Evolutionary conservation across 352 stramenopile genomes (phyloP).

Genomic region (Pythium chondricola): DNA sequence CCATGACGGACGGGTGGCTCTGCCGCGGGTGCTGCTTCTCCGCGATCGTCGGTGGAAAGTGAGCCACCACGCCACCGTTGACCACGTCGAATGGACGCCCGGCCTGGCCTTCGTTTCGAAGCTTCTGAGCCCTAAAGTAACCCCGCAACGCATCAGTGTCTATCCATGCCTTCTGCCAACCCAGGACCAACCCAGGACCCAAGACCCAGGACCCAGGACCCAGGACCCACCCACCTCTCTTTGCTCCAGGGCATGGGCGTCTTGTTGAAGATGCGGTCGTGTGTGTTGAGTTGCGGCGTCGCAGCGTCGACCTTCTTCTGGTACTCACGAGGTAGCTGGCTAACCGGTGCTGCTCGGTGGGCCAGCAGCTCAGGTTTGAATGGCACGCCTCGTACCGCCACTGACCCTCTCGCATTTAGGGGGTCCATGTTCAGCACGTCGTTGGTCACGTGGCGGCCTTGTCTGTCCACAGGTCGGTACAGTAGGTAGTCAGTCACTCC

Average conservation of each 20-base stretch:
- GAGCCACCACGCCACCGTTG: slow-evolving; percentile 43
- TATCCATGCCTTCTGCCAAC: too few species aligned
- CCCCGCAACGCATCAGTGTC: too few species aligned
- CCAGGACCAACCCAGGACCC: not conserved
- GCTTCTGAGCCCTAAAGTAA: too few species aligned
- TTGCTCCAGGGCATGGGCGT: slow-evolving; percentile 45
- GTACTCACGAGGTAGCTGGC: slow-evolving; percentile 37
- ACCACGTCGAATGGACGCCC: slow-evolving; percentile 64
- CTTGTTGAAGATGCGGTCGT: slow-evolving; percentile 69
- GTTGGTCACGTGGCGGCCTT: slow-evolving; percentile 42
- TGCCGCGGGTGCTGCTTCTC: slow-evolving; percentile 68
- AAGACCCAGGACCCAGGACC: not conserved
- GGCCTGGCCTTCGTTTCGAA: slow-evolving; percentile 61
- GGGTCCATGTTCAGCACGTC: slow-evolving; percentile 34
- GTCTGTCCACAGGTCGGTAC: slow-evolving; percentile 19
- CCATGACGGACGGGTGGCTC: slow-evolving; percentile 51
- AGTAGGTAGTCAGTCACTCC: not conserved
- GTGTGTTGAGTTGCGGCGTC: slow-evolving; percentile 38
- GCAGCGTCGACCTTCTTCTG: slow-evolving; percentile 40
- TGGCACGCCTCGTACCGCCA: slow-evolving; percentile 19
- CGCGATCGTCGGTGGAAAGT: slow-evolving; percentile 53
- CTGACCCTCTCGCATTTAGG: slow-evolving; percentile 1
- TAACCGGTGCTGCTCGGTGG: slow-evolving; percentile 26
- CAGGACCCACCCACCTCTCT: slow-evolving; percentile 27
- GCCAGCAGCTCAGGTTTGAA: slow-evolving; percentile 47